A percentile compares a stretch with the other conserved stretches of the same genome.
These are phyloP conservation scores for Ogataea chonburiensis DNA, from an alignment of 805 yeast species.

Conservation along the genomic window DNA sequence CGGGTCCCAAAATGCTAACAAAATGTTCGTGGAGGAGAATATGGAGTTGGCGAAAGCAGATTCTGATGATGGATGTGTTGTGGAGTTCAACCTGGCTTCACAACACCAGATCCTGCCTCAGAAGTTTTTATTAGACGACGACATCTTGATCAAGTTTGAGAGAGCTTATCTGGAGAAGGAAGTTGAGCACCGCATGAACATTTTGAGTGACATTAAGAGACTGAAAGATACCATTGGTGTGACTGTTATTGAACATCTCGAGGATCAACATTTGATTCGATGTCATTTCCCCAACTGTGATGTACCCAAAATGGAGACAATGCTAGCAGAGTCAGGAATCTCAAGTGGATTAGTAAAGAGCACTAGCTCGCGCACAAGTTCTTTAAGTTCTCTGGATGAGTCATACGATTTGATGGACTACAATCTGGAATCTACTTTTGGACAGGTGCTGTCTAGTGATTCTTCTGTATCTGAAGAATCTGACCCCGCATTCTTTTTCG, in stretches of 20 bases:
- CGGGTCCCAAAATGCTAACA: constrained; percentile 24
- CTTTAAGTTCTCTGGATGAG: neutral
- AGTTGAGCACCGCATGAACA: constrained; percentile 19
- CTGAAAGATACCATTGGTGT: constrained; percentile 29
- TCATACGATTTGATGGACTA: constrained; percentile 2
- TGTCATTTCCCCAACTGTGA: constrained; percentile 75
- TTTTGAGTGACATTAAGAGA: constrained; percentile 22
- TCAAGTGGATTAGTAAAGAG: constrained; percentile 49
- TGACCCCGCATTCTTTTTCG: constrained; percentile 10
- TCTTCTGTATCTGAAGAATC: constrained; percentile 17
- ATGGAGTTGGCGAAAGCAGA: constrained; percentile 37
- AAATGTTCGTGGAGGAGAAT: constrained; percentile 32
- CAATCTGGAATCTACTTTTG: constrained; percentile 1
- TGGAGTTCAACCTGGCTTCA: constrained; percentile 52
- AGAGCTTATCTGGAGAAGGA: constrained; percentile 25
- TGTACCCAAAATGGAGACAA: constrained; percentile 49
- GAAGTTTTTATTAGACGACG: constrained; percentile 44
- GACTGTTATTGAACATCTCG: constrained; percentile 52
- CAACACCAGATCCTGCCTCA: constrained; percentile 22
- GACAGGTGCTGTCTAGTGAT: constrained; percentile 14
- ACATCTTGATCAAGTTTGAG: constrained; percentile 40
- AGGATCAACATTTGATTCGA: constrained; percentile 37
- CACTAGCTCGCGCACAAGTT: constrained; percentile 2
- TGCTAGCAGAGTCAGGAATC: constrained; percentile 60
- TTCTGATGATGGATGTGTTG: constrained; percentile 46